Percentiles rank a stretch among this genome's conserved stretches.
Evolutionary conservation across 495 filamentous ascomycete species (phyloP).

Genomic region (Penicillium riverlandense): DNA sequence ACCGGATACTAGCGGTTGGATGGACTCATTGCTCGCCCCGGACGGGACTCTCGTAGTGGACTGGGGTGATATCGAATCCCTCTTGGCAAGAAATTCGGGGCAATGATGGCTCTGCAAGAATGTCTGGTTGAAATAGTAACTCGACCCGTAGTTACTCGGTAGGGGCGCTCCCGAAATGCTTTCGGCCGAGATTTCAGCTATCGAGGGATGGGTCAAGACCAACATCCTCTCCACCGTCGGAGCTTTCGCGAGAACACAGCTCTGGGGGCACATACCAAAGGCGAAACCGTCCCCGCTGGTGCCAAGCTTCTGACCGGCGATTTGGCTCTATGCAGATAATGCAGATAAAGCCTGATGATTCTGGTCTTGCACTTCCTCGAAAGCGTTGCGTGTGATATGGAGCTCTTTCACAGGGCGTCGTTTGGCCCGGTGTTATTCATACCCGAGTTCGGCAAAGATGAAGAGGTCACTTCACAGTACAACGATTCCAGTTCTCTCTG

Average conservation of each 20-base stretch:
- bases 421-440: slow-evolving; percentile 28
- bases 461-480: slow-evolving; percentile 24
- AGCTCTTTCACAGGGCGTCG: slow-evolving; percentile 21
- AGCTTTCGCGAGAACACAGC: slow-evolving; percentile 2
- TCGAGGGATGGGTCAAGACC: slow-evolving; percentile 12
- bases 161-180: slow-evolving; percentile 8
- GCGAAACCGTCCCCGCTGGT: slow-evolving; percentile 25
- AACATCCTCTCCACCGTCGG: slow-evolving; percentile 1
- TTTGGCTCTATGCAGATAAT: slow-evolving; percentile 11
- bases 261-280: slow-evolving; percentile 24
- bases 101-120: background rate
- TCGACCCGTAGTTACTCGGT: background rate
- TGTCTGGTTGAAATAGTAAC: too few species aligned
- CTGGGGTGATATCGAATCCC: slow-evolving; percentile 1
- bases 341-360: too few species aligned
- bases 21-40: slow-evolving; percentile 1
- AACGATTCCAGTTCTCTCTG: slow-evolving; percentile 26
- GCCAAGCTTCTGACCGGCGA: slow-evolving; percentile 22
- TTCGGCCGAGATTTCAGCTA: slow-evolving; percentile 4
- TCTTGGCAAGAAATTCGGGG: background rate
- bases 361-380: slow-evolving; percentile 19
- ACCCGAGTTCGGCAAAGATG: slow-evolving; percentile 15
- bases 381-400: slow-evolving; percentile 18
- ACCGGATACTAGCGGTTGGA: background rate
- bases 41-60: background rate